Evolutionary conservation across 2,329 filamentous ascomycete species (phyloP), one percentile per base, ranked within the genome.

Genomic region (Penicillium sumatraense): DNA sequence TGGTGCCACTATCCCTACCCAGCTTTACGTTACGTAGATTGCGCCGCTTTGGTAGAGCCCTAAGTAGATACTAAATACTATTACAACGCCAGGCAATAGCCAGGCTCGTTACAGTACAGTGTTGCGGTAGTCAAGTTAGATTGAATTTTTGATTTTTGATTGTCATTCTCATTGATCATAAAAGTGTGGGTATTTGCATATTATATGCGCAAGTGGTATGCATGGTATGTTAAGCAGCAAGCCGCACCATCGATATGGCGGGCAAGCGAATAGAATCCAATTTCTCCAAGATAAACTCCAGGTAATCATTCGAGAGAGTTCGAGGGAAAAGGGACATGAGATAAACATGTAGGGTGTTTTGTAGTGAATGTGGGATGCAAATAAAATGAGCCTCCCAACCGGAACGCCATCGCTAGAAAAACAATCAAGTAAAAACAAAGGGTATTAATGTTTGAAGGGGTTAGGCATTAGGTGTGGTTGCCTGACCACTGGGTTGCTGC

Each of bases 401-500:
- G 54, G 42, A 61, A 68, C 62, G 59, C 63, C 63, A 14, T 62
- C 63, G 63, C 63, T 66, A 51, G 57, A 60, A 63, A 51, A 33
- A 51, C 51, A 53, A 60, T 26, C 35, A 40, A 53, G 18, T 26
- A 24, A 51, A 38, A 31, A 53, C 18, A 14, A 36, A 23, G 55
- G 18, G n/a, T n/a, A n/a, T 41, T 31, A 20, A 52, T 49, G 21
- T 47, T 23, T 24, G 5, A 11, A 9, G 16, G 16, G 9, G 16
- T 48, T 55, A 54, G 46, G 54, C 40, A 40, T 50, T 36, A 44
- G 59, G 48, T 2, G 56, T 51, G 18, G 50, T 58, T 57, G 57
- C 35, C 59, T 58, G 57, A 33, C 35, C 42, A 56, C 49, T 36
- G 10, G 56, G 11, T 10, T 57, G 33, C 29, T 59, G 56, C 31